Conservation (phyloP, 345 rosid genomes). For the Citrus mangshanensis region DNA sequence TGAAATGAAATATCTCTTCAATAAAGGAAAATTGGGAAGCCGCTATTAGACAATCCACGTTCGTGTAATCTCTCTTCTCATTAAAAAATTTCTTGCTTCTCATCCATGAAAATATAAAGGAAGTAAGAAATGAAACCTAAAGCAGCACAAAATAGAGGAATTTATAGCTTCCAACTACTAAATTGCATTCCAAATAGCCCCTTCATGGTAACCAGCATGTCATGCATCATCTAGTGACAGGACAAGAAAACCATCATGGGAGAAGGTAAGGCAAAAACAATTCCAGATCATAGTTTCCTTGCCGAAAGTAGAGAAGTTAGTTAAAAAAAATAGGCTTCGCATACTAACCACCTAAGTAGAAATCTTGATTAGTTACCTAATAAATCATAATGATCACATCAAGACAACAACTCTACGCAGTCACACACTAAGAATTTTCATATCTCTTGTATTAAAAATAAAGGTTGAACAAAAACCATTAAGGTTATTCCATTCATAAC, state of each 20-base stretch:
- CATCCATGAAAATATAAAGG: background rate
- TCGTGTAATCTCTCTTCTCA: background rate
- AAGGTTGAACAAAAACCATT: background rate
- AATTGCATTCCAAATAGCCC: background rate
- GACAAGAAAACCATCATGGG: background rate
- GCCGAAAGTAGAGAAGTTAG: background rate
- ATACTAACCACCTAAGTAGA: background rate
- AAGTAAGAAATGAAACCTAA: background rate
- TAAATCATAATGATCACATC: conserved; percentile 1
- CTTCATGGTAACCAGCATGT: background rate
- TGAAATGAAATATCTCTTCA: background rate
- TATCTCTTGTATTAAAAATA: background rate
- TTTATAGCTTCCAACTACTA: background rate
- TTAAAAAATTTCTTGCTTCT: background rate
- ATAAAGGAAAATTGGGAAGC: background rate
- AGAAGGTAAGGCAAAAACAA: background rate
- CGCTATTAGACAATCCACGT: background rate
- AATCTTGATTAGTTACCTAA: background rate
- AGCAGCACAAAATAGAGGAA: background rate
- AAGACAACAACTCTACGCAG: background rate
- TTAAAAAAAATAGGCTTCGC: background rate
- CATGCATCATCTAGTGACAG: background rate
- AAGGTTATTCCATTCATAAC: background rate
- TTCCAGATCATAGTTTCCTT: background rate
- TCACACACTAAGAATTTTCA: background rate